Conservation (phyloP, 352 stramenopile genomes). For the Globisporangium barbulae region DNA sequence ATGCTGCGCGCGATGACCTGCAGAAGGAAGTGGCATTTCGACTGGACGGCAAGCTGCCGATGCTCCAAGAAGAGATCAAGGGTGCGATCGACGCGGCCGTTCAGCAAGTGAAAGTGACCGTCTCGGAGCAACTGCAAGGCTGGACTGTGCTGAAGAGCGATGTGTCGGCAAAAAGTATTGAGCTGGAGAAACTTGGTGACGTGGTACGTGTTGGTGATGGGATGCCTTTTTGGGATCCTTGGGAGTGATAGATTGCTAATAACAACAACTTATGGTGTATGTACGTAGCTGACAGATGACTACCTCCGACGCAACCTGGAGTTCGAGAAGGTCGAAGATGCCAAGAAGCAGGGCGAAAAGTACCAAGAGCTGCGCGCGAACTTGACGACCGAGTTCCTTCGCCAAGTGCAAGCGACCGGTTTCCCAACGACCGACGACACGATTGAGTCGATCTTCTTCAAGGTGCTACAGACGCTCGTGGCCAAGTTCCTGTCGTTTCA, state of each 20-base stretch:
- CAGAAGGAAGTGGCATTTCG: conserved; percentile 51
- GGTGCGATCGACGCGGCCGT: conserved; percentile 50
- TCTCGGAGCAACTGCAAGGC: conserved; percentile 56
- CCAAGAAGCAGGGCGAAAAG: conserved; percentile 51
- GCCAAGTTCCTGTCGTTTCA: conserved; percentile 55
- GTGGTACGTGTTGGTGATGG: conserved; percentile 40
- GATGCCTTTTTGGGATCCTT: conserved; percentile 1
- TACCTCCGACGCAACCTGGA: conserved; percentile 68
- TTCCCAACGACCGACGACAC: conserved; percentile 64
- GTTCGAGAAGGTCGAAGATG: conserved; percentile 52
- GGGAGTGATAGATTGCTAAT: neutral
- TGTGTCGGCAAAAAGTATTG: conserved; percentile 51
- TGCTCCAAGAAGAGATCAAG: conserved; percentile 67
- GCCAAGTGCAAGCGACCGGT: conserved; percentile 41
- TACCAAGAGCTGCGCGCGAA: conserved; percentile 60
- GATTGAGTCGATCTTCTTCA: conserved; percentile 59
- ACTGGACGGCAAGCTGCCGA: conserved; percentile 68
- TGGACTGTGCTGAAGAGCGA: conserved; percentile 74
- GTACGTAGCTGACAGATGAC: conserved; percentile 53
- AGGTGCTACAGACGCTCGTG: conserved; percentile 54
- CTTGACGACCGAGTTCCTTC: conserved; percentile 52
- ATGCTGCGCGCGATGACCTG: conserved; percentile 55
- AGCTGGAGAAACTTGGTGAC: conserved; percentile 74
- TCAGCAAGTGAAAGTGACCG: conserved; percentile 42
- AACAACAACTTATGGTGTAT: conserved; percentile 1